Base-by-base conservation (phyloP, 768 basidiomycete species). In the Glaciozyma martinii region DNA sequence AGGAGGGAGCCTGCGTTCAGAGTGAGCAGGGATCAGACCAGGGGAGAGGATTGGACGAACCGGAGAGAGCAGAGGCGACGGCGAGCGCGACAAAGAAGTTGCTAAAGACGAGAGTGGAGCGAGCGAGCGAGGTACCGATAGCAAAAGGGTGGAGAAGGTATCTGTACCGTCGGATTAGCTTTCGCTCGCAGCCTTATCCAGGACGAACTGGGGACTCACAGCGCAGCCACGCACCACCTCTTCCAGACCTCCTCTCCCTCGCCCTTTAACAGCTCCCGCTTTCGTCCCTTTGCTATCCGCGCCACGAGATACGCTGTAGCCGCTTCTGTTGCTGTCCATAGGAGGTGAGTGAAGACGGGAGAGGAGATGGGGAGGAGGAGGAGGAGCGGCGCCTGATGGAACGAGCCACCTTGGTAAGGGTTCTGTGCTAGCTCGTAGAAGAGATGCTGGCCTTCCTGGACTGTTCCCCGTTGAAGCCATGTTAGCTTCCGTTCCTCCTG, bases 61-160 rank as follows among this genome's bases (percentile, higher is more conserved):
- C 66, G 19, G 40, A 13, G 37, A 64, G 32, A 32, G 63, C 58
- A 21, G 55, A 33, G 16, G 46, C 59, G 25, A 42, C 7, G 3
- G 47, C 66, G 2, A 86, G 71, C 3, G 94, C 78, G 33, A 84
- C 78, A 9, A 89, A 75, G 2, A 85, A 79, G 74, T 89, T 94
- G 73, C 94, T 90, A 21, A 97, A 79, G 3, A 84, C 82, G 0
- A 90, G 87, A 0, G 89, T 89, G 0, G 93, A 93, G 16, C 85
- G 78, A 0, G 90, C 88, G 10, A 94, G 79, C 37, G 84, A 85
- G 0, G 92, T 84, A 2, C 91, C 79, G 62, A 94, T 76, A 12
- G 88, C 77, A 75, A 95, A 95, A 4, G 95, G 95, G 71, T 98
- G 95, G 57, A 94, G 76, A 25, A 95, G 82, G 76, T 87, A 93